Evolutionary conservation across 257 asterid genomes (phyloP), one percentile per base, ranked within the genome.

Genomic region (Echites panduratus): DNA sequence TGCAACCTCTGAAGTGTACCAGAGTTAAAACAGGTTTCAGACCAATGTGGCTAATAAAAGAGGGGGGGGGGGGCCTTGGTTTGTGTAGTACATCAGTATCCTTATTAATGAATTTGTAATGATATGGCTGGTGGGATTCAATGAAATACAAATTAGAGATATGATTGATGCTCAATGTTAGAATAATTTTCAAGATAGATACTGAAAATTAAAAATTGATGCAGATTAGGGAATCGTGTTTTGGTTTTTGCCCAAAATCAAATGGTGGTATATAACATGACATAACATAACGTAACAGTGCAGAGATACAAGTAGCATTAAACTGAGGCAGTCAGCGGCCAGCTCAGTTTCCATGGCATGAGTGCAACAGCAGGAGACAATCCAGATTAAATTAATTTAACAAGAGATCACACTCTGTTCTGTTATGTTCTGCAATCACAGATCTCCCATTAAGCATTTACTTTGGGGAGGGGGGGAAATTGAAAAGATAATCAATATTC

Each of bases 301-400:
- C 73, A 32, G 38, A 81, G 82, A 78, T n/a, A n/a, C 80, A 75
- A 78, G 69, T 67, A 49, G 63, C 78, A 78, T 81, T 81, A 78
- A 75, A 70, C 74, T 70, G 72, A 56, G 65, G 74, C 73, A 78
- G 80, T 54, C 73, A 78, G 35, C 41, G 73, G 75, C 83, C 85
- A 78, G 78, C 85, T 78, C 80, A 76, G 43, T 82, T 70, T 50
- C 74, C 56, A 77, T 75, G 79, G 77, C 75, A 68, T 29, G 75
- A 68, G 20, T 68, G 74, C 76, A 61, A 72, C 66, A 56, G 53
- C 11, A 59, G 77, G 75, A 70, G 81, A 82, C 83, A 78, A 17
- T 56, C 27, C 49, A 27, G 70, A 78, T 66, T 81, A 74, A 65
- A 26, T 27, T 76, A 68, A 69, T 50, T 32, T n/a, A 64, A 35